Conservation (phyloP, 148 eudicot species). For the Rhododendron ferrugineum region DNA sequence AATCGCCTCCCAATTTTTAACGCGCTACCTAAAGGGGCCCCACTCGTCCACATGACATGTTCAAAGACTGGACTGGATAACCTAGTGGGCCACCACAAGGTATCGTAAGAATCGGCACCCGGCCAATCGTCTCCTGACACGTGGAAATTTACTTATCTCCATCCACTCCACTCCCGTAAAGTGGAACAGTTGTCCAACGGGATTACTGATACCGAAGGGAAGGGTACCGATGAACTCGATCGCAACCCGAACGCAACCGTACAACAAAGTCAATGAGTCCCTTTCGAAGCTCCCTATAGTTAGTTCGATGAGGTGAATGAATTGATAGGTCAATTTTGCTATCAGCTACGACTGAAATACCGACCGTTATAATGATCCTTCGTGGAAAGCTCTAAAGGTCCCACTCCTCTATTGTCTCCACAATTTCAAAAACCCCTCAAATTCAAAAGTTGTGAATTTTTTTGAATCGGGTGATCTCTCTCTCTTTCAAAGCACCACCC, state of each 20-base stretch:
- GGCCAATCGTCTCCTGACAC: background rate
- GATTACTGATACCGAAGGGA: too few species aligned
- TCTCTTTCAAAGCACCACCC: too few species aligned
- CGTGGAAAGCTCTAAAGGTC: too few species aligned
- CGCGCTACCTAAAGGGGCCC: background rate
- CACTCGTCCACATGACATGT: background rate
- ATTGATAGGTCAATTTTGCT: too few species aligned
- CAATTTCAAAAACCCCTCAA: too few species aligned
- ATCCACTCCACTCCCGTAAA: background rate
- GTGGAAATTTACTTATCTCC: background rate
- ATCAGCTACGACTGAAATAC: too few species aligned
- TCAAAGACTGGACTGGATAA: background rate
- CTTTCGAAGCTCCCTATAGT: background rate
- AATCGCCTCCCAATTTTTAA: background rate
- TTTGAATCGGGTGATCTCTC: too few species aligned
- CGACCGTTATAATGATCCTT: too few species aligned
- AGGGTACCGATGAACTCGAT: background rate
- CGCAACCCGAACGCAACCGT: background rate
- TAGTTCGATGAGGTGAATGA: background rate
- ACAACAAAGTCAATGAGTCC: background rate
- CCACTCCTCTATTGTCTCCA: too few species aligned
- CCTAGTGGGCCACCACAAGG: background rate
- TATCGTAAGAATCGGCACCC: background rate
- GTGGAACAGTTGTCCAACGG: too few species aligned
- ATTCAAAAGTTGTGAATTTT: too few species aligned